These are phyloP conservation scores for Metschnikowia kofuensis DNA, from an alignment of 805 yeast genomes.

Conservation along the genomic window DNA sequence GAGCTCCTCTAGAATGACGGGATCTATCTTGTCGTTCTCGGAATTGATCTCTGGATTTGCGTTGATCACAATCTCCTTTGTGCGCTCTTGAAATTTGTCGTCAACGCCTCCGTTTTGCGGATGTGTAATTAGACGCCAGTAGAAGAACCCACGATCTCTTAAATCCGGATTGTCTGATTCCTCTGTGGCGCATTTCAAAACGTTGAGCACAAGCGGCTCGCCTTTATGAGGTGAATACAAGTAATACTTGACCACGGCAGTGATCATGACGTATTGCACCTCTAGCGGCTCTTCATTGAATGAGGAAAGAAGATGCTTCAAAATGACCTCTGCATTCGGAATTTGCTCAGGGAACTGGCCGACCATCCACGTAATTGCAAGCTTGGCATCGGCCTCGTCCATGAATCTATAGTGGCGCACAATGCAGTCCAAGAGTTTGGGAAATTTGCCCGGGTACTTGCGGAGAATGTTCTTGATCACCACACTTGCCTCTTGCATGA, in stretches of 20 bases:
- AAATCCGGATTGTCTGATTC: constrained; percentile 78
- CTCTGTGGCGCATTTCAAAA: constrained; percentile 69
- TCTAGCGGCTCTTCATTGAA: constrained; percentile 66
- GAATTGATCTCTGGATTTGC: constrained; percentile 60
- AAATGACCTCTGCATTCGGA: constrained; percentile 39
- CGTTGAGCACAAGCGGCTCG: constrained; percentile 53
- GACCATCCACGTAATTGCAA: constrained; percentile 78
- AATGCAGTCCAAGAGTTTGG: constrained; percentile 28
- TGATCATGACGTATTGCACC: constrained; percentile 70
- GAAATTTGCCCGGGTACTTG: constrained; percentile 62
- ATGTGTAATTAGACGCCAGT: constrained; percentile 72
- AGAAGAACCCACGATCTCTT: constrained; percentile 79
- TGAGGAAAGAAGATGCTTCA: constrained; percentile 37
- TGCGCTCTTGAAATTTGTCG: constrained; percentile 38
- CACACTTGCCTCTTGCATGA: constrained; percentile 76
- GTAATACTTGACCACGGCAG: constrained; percentile 71
- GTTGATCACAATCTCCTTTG: constrained; percentile 54
- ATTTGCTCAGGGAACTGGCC: constrained; percentile 65
- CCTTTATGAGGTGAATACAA: constrained; percentile 52
- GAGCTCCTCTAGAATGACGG: constrained; percentile 69
- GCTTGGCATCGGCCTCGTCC: constrained; percentile 74
- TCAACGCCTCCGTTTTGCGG: constrained; percentile 24
- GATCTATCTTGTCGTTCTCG: constrained; percentile 69
- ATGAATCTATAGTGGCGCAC: constrained; percentile 41
- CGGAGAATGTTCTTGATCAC: constrained; percentile 76